A percentile compares a stretch with the other conserved stretches of the same genome.
Conservation (phyloP, 148 eudicot genomes). For the Chenopodium album region DNA sequence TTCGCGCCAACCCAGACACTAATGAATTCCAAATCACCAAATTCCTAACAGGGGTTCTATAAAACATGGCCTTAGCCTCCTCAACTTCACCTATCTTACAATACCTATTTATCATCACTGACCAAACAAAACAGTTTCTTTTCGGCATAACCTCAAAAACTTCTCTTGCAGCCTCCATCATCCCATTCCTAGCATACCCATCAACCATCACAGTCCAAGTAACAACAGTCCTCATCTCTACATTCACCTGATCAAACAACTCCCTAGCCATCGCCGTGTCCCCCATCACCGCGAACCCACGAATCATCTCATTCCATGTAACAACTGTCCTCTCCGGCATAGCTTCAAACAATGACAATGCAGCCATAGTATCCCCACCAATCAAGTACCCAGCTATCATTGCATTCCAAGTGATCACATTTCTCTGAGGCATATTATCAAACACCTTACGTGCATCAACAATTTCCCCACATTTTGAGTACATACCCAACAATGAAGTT, state of each 20-base stretch:
- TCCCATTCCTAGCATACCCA: slow-evolving; percentile 57
- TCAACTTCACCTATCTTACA: slow-evolving; percentile 49
- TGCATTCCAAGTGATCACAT: slow-evolving; percentile 63
- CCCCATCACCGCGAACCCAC: slow-evolving; percentile 52
- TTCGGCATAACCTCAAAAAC: slow-evolving; percentile 55
- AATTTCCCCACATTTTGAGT: slow-evolving; percentile 47
- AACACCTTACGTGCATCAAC: slow-evolving; percentile 33
- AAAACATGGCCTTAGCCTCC: slow-evolving; percentile 47
- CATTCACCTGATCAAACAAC: slow-evolving; percentile 49
- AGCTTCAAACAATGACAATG: slow-evolving; percentile 35
- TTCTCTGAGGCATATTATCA: slow-evolving; percentile 41
- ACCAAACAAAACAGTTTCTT: slow-evolving; percentile 60
- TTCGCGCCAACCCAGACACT: slow-evolving; percentile 57
- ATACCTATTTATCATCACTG: slow-evolving; percentile 63
- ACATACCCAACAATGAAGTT: slow-evolving; percentile 53
- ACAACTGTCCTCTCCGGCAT: slow-evolving; percentile 38
- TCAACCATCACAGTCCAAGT: slow-evolving; percentile 73
- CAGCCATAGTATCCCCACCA: slow-evolving; percentile 28
- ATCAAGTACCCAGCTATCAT: slow-evolving; percentile 59
- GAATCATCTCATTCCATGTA: slow-evolving; percentile 65
- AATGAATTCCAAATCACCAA: slow-evolving; percentile 64
- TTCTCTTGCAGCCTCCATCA: slow-evolving; percentile 59
- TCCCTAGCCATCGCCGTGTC: slow-evolving; percentile 40
- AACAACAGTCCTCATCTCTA: slow-evolving; percentile 48
- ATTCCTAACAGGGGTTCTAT: slow-evolving; percentile 39